phyloP scores from a whole-genome alignment of 2,329 filamentous ascomycete species.

The Zalaria obscura region DNA sequence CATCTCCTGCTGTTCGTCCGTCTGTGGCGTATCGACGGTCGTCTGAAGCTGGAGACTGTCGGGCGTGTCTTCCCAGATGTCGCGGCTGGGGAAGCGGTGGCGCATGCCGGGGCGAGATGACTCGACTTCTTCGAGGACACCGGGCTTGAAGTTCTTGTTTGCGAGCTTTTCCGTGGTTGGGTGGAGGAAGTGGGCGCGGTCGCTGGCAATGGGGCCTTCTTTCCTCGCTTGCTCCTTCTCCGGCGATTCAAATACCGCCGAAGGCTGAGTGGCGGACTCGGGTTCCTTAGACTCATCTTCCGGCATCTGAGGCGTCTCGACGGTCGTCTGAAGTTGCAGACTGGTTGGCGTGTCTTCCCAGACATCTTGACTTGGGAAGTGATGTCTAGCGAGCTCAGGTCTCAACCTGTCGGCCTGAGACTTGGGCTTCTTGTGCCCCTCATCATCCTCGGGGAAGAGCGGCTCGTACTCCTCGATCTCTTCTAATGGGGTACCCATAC shows the following conservation, averaged over 20 bases:
- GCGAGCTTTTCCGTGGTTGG: constrained; percentile 42
- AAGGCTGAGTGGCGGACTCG: constrained; percentile 12
- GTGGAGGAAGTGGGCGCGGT: constrained; percentile 27
- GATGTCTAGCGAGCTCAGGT: constrained; percentile 35
- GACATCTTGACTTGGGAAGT: constrained; percentile 88
- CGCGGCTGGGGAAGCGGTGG: constrained; percentile 74
- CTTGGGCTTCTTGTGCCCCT: constrained; percentile 38
- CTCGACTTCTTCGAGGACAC: constrained; percentile 34
- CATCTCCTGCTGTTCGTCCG: constrained; percentile 34
- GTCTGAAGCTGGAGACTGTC: constrained; percentile 71
- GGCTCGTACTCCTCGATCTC: constrained; percentile 93
- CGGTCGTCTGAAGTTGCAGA: constrained; percentile 60
- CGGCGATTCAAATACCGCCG: constrained; percentile 28
- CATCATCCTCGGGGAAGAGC: constrained; percentile 65
- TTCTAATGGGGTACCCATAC: constrained; percentile 55
- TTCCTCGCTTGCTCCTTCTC: constrained; percentile 36
- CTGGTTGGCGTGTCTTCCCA: constrained; percentile 95
- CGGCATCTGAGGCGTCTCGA: constrained; percentile 62
- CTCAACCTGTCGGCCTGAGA: constrained; percentile 40
- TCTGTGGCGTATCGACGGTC: constrained; percentile 39
- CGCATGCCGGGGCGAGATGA: constrained; percentile 38
- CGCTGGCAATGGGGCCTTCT: constrained; percentile 25
- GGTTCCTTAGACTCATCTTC: constrained; percentile 32
- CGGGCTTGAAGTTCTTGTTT: constrained; percentile 41
- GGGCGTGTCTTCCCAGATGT: constrained; percentile 89